Conservation (phyloP, 2,329 filamentous ascomycete species). For the Phyllosticta citribraziliensis region DNA sequence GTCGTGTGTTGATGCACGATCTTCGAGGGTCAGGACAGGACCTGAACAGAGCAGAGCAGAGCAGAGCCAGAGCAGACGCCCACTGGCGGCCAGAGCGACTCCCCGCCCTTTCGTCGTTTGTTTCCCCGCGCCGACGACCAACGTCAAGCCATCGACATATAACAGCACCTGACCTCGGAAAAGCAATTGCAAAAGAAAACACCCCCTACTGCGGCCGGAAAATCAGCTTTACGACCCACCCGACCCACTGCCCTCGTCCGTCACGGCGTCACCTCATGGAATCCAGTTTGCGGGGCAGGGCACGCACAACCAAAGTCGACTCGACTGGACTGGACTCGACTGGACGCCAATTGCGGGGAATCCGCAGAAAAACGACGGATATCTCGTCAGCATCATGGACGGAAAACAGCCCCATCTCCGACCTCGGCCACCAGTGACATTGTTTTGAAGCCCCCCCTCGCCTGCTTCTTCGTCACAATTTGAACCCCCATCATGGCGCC, state of each 20-base stretch:
- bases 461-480: not conserved
- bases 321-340: no score
- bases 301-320: not conserved
- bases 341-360: not conserved
- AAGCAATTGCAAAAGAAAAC: not conserved
- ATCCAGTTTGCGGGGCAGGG: not conserved
- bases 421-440: not conserved
- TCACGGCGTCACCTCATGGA: not conserved
- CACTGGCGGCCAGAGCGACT: not conserved
- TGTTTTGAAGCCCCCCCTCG: not conserved
- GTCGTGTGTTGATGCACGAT: not conserved
- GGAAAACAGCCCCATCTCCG: not conserved
- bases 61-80: not conserved
- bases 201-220: not conserved
- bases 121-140: not conserved
- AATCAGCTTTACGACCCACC: not conserved
- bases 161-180: not conserved
- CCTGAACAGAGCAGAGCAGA: no score
- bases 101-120: not conserved
- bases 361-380: not conserved
- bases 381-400: not conserved
- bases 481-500: slow-evolving; percentile 42
- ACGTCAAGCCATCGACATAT: not conserved
- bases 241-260: not conserved
- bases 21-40: not conserved